Percentiles rank a stretch among this genome's conserved stretches.
phyloP scores from a whole-genome alignment of 345 rosid species.

The Sonneratia caseolaris region DNA sequence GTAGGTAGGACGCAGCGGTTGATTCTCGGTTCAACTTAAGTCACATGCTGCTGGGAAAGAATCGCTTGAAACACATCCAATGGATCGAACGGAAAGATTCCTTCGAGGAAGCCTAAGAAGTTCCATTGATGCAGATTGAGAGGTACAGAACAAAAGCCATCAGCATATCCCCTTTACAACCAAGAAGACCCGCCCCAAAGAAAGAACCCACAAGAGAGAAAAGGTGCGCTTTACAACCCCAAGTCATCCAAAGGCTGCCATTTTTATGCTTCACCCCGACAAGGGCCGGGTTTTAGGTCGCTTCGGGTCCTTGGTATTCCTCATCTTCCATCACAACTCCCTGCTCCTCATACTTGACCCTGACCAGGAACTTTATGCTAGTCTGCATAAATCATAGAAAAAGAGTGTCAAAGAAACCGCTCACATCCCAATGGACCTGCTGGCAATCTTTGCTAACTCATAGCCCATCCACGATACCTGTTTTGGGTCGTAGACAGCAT shows the following conservation, averaged over 20 bases:
- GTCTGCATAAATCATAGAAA: conserved; percentile 23
- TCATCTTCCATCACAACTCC: conserved; percentile 13
- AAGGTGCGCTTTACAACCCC: background rate
- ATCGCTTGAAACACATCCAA: no score
- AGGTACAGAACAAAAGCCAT: conserved; percentile 1
- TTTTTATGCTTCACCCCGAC: background rate
- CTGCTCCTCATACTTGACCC: conserved; percentile 48
- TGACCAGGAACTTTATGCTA: conserved; percentile 59
- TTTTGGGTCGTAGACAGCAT: conserved; percentile 67
- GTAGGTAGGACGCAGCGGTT: no score
- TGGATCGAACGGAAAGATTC: background rate
- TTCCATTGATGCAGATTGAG: background rate
- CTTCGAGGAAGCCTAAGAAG: background rate
- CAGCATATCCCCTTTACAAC: background rate
- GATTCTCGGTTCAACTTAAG: no score
- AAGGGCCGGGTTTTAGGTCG: background rate
- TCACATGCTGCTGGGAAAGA: no score
- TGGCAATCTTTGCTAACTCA: no score
- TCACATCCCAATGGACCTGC: no score
- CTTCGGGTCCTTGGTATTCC: conserved; percentile 12
- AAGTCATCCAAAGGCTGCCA: background rate
- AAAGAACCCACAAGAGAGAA: background rate
- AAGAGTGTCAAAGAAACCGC: no score
- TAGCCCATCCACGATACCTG: conserved; percentile 23
- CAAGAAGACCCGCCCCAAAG: background rate